Evolutionary conservation across 768 basidiomycete species (phyloP).

Genomic region (Scleroderma citrinum): DNA sequence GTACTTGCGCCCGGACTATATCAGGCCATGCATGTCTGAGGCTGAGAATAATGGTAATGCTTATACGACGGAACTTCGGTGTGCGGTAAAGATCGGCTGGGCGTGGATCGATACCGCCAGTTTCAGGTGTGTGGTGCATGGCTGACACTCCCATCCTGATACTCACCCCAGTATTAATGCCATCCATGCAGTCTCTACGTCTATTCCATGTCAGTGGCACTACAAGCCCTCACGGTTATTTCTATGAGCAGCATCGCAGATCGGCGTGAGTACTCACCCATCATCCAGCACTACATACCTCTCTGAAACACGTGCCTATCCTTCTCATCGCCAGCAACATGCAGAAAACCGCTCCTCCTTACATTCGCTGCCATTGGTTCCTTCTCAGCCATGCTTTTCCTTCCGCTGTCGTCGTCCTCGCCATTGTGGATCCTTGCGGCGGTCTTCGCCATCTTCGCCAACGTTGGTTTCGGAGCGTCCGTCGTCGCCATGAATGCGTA

Average conservation of each 20-base stretch:
- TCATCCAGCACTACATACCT: background rate
- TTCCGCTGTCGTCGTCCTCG: conserved; percentile 67
- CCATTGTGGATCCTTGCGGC: conserved; percentile 65
- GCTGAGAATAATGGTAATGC: conserved; percentile 7
- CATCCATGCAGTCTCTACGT: conserved; percentile 66
- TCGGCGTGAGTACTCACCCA: conserved; percentile 57
- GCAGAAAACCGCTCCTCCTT: conserved; percentile 75
- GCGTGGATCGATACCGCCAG: conserved; percentile 87
- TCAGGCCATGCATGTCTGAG: conserved; percentile 43
- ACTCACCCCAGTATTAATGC: no score
- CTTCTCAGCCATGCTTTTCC: conserved; percentile 59
- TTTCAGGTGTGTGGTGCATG: conserved; percentile 56
- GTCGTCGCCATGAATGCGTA: conserved; percentile 90
- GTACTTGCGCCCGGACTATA: conserved; percentile 63
- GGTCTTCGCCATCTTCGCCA: conserved; percentile 68
- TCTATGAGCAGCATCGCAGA: conserved; percentile 92
- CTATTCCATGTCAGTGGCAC: conserved; percentile 80
- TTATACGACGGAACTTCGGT: conserved; percentile 44
- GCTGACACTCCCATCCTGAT: no score
- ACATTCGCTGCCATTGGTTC: conserved; percentile 72
- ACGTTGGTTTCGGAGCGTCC: conserved; percentile 82
- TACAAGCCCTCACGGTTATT: conserved; percentile 92
- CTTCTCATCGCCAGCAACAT: conserved; percentile 39
- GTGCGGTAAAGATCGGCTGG: conserved; percentile 80
- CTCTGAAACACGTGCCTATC: conserved; percentile 1